Evolutionary conservation across 805 yeast species (phyloP).

Genomic region (Lipomyces yamadae): DNA sequence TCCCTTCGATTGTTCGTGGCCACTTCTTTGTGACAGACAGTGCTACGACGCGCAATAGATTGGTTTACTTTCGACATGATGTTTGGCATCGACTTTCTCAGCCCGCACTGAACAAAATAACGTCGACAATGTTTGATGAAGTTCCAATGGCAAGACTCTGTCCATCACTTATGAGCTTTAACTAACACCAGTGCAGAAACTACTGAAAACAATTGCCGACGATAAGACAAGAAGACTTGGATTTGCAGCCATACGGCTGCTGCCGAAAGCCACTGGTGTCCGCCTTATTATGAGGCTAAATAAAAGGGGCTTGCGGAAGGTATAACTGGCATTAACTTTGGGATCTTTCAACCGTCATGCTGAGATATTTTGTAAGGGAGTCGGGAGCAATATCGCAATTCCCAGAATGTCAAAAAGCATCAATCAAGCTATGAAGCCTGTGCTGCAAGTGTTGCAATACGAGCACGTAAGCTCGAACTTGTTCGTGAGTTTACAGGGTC

Average conservation of each 20-base stretch:
- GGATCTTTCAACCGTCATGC: background rate
- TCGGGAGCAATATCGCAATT: conserved; percentile 20
- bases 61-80: conserved; percentile 61
- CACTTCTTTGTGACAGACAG: conserved; percentile 73
- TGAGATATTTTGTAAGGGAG: conserved; percentile 15
- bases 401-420: conserved; percentile 31
- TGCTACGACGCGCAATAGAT: conserved; percentile 48
- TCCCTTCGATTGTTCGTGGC: conserved; percentile 54
- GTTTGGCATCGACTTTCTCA: conserved; percentile 57
- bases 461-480: conserved; percentile 8
- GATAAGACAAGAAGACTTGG: conserved; percentile 53
- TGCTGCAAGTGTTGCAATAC: conserved; percentile 25
- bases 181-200: conserved; percentile 18
- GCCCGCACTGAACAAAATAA: conserved; percentile 48
- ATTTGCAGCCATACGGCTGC: conserved; percentile 44
- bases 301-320: conserved; percentile 11
- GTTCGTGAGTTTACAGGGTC: conserved; percentile 2
- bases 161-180: conserved; percentile 46
- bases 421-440: conserved; percentile 37
- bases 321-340: background rate
- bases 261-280: conserved; percentile 35
- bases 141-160: conserved; percentile 12
- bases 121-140: conserved; percentile 21
- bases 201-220: conserved; percentile 42
- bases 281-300: conserved; percentile 35